Percentiles rank a stretch among this genome's conserved stretches.
These are phyloP conservation scores for Thielaviopsis ethacetica DNA, from an alignment of 2,329 filamentous ascomycete genomes.

Conservation along the genomic window DNA sequence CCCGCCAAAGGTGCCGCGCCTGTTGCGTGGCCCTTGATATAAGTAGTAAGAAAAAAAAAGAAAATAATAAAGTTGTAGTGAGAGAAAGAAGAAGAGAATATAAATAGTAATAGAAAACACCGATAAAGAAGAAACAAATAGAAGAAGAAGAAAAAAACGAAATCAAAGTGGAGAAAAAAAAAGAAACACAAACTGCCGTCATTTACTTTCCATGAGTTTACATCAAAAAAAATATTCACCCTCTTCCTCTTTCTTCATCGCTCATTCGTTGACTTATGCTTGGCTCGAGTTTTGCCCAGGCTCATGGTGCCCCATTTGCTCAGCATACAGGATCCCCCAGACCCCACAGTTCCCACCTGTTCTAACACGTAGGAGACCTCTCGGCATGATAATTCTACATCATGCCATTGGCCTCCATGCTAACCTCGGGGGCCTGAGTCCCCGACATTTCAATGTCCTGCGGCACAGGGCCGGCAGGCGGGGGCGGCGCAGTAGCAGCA, in stretches of 20 bases:
- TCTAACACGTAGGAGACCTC: not conserved
- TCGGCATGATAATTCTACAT: not conserved
- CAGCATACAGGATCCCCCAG: not conserved
- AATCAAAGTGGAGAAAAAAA: not conserved
- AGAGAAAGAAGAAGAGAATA: not conserved
- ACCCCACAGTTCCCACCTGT: too few relatives aligned
- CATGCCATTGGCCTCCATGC: not conserved
- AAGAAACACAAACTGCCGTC: not conserved
- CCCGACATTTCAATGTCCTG: not conserved
- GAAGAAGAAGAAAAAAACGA: not conserved
- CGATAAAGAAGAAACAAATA: not conserved
- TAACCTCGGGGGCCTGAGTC: not conserved
- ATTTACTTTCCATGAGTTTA: not conserved
- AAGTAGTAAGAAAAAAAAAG: not conserved
- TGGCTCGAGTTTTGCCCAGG: not conserved
- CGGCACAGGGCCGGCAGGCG: not conserved
- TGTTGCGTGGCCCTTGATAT: too few relatives aligned
- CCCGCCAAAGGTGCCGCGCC: too few relatives aligned
- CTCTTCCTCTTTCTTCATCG: not conserved
- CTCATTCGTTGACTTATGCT: not conserved
- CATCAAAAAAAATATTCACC: not conserved
- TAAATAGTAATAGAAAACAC: not conserved
- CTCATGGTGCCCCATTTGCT: too few relatives aligned
- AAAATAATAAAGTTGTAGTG: not conserved
- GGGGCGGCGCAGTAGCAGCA: not conserved